These are phyloP conservation scores for Herpetomonas samuelpessoai DNA, from an alignment of 208 protist species.

Conservation along the genomic window DNA sequence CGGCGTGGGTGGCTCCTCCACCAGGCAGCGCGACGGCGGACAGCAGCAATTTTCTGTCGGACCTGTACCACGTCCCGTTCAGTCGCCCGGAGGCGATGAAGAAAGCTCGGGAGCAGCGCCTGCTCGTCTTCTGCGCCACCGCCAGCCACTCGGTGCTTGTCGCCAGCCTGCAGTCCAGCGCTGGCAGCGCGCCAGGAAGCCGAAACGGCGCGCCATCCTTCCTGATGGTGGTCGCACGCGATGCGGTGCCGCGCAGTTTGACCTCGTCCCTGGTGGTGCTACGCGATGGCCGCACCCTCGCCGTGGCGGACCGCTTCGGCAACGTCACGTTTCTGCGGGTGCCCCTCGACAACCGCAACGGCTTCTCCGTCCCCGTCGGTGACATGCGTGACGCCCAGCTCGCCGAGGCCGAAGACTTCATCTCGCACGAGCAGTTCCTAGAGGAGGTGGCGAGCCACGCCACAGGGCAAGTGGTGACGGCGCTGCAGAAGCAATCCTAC, in stretches of 20 bases:
- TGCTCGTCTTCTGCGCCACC: slow-evolving; percentile 78
- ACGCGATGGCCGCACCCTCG: slow-evolving; percentile 60
- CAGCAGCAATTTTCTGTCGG: slow-evolving; percentile 19
- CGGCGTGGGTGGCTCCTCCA: slow-evolving; percentile 59
- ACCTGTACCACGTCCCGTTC: slow-evolving; percentile 61
- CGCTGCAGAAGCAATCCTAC: slow-evolving; percentile 39
- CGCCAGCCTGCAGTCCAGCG: slow-evolving; percentile 50
- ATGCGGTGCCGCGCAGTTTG: slow-evolving; percentile 57
- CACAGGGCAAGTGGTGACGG: slow-evolving; percentile 65
- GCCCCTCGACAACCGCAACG: slow-evolving; percentile 39
- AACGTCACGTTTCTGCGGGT: slow-evolving; percentile 67
- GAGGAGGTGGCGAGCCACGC: slow-evolving; percentile 65
- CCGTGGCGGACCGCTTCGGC: slow-evolving; percentile 70
- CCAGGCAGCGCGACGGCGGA: slow-evolving; percentile 13
- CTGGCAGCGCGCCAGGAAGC: slow-evolving; percentile 1
- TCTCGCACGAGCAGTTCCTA: slow-evolving; percentile 42
- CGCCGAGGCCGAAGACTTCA: slow-evolving; percentile 30
- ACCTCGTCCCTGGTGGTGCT: slow-evolving; percentile 51
- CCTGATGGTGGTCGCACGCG: slow-evolving; percentile 55
- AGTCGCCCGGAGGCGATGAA: slow-evolving; percentile 19
- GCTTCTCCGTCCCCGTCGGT: slow-evolving; percentile 55
- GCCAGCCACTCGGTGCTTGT: slow-evolving; percentile 68
- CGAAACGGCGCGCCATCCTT: slow-evolving; percentile 36
- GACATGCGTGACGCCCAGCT: slow-evolving; percentile 55
- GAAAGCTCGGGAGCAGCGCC: slow-evolving; percentile 40